phyloP scores from a whole-genome alignment of 2,329 filamentous ascomycete genomes.

The Diplodia corticola region DNA sequence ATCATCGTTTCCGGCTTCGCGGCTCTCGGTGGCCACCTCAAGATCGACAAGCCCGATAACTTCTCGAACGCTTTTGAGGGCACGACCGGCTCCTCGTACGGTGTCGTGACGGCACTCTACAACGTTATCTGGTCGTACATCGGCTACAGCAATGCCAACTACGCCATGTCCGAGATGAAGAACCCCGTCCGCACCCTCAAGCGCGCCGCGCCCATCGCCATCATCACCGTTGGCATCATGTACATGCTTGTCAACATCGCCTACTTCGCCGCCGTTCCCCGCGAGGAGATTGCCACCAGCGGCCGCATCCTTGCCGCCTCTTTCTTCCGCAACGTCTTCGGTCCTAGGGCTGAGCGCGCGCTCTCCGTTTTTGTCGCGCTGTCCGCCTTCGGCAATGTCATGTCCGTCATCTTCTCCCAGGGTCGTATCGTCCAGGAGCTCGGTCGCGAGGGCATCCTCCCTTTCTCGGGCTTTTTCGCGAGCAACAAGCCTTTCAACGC shows the following conservation, averaged over 20 bases:
- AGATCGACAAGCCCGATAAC: constrained; percentile 63
- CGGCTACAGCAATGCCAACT: constrained; percentile 69
- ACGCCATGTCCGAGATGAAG: constrained; percentile 64
- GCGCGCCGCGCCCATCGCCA: constrained; percentile 63
- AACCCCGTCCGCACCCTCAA: constrained; percentile 66
- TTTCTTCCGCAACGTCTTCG: constrained; percentile 60
- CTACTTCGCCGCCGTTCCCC: constrained; percentile 64
- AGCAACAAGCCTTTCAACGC: constrained; percentile 65
- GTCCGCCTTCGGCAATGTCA: constrained; percentile 67
- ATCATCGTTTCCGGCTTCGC: constrained; percentile 64
- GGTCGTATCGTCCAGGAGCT: constrained; percentile 66
- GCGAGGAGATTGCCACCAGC: constrained; percentile 55
- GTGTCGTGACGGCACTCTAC: constrained; percentile 68
- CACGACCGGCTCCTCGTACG: constrained; percentile 66
- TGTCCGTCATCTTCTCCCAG: constrained; percentile 68
- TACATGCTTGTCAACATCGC: constrained; percentile 69
- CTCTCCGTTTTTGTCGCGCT: constrained; percentile 67
- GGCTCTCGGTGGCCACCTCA: constrained; percentile 61
- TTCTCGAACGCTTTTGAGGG: constrained; percentile 65
- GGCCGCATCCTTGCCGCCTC: constrained; percentile 58
- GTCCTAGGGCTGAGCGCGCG: constrained; percentile 55
- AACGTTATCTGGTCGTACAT: constrained; percentile 72
- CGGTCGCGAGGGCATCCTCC: constrained; percentile 65
- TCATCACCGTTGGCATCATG: constrained; percentile 59
- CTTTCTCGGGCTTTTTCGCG: constrained; percentile 63